Base-by-base conservation (phyloP, 306 rosid genomes). In the Sechiopsis laciniata region DNA sequence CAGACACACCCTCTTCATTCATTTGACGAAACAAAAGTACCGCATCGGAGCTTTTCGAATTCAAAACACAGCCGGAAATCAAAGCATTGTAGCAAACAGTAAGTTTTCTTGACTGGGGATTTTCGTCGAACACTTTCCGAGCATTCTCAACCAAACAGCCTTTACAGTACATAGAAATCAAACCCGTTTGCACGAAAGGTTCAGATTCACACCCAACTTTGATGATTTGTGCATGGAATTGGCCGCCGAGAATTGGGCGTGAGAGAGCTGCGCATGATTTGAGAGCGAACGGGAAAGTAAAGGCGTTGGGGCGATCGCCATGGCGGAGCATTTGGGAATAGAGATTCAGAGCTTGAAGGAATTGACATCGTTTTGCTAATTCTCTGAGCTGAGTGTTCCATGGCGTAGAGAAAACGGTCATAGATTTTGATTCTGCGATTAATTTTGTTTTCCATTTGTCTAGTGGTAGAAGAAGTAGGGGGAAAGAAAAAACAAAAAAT, bases 271-370 rank as follows among this genome's bases (percentile, higher is more conserved):
- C 96, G 63, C 92, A 90, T 8, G 94, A 90, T 71, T 93, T 93
- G 92, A 93, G 88, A 57, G 82, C 87, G 57, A 88, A 86, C 3
- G 98, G 97, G 77, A 90, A 93, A 4, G 96, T 87, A 85, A 89
- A 93, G 56, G 88, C 79, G 80, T 87, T 79, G 70, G 97, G 97
- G 35, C 79, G 73, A 75, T 76, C 82, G 16, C 88, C 91, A 55
- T 78, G 84, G 7, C 94, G 90, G 78, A 93, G 97, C 87, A 90
- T 90, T 74, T 86, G 80, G 74, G 84, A 84, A 75, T 87, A 93
- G 14, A 90, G 86, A 48, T 77, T 73, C 54, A 90, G 82, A 9
- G 97, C 89, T 73, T 86, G 83, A 70, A 69, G 37, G 85, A 77
- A 90, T 59, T 75, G 88, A 19, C 87, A 78, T 68, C 83, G 89